These are phyloP conservation scores for Colletotrichum australisinense DNA, from an alignment of 2,329 filamentous ascomycete genomes.

Conservation along the genomic window DNA sequence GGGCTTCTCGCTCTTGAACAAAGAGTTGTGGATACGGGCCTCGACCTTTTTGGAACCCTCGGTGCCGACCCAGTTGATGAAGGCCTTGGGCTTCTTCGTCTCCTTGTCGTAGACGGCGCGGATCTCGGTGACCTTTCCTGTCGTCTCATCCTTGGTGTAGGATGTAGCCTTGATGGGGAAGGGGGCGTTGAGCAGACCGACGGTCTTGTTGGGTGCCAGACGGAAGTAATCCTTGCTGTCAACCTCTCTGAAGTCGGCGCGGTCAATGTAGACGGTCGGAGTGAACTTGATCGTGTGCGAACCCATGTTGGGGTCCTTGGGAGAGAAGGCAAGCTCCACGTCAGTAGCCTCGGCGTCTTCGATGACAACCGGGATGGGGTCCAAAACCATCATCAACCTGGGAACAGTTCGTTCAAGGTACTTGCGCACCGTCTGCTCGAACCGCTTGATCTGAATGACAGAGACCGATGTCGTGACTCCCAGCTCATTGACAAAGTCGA, in stretches of 20 bases:
- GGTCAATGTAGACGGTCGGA: slow-evolving; percentile 86
- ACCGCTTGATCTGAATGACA: slow-evolving; percentile 83
- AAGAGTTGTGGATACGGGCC: slow-evolving; percentile 80
- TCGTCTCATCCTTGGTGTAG: slow-evolving; percentile 74
- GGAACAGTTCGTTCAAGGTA: slow-evolving; percentile 92
- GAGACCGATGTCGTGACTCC: slow-evolving; percentile 87
- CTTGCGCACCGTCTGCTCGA: slow-evolving; percentile 85
- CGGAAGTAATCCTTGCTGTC: slow-evolving; percentile 84
- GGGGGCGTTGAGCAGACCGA: slow-evolving; percentile 79
- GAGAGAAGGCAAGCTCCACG: slow-evolving; percentile 79
- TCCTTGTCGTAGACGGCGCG: slow-evolving; percentile 75
- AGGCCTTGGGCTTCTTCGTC: slow-evolving; percentile 79
- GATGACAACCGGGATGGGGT: slow-evolving; percentile 85
- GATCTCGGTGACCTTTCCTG: slow-evolving; percentile 75
- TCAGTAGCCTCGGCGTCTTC: slow-evolving; percentile 79
- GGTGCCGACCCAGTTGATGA: slow-evolving; percentile 87
- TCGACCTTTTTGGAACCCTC: slow-evolving; percentile 76
- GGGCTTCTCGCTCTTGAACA: slow-evolving; percentile 91
- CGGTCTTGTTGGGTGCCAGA: slow-evolving; percentile 80
- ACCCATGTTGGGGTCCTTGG: slow-evolving; percentile 79
- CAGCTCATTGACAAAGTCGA: slow-evolving; percentile 91
- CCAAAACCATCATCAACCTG: slow-evolving; percentile 88
- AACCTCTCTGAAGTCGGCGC: slow-evolving; percentile 80
- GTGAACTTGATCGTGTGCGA: slow-evolving; percentile 74
- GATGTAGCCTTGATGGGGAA: slow-evolving; percentile 77